A percentile compares a stretch with the other conserved stretches of the same genome.
Conservation (phyloP, 2,329 filamentous ascomycete genomes). For the Epichloe uncinata region DNA sequence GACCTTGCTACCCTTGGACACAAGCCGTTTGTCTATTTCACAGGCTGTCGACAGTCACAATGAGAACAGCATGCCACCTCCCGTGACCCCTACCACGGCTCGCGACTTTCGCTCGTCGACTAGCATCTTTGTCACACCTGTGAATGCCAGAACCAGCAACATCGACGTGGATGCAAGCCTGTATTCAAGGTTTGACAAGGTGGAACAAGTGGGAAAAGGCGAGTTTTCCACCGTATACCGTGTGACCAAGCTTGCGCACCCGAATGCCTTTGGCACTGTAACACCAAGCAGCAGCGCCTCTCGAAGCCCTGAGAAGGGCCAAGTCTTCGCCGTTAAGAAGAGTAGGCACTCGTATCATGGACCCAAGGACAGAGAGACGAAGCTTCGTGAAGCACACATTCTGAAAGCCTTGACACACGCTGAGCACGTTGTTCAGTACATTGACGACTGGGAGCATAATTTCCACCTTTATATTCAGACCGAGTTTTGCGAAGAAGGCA, state of each 20-base stretch:
- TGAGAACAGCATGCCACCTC: slow-evolving; percentile 30
- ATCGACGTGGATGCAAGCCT: slow-evolving; percentile 62
- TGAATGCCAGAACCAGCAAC: slow-evolving; percentile 55
- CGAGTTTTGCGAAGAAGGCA: slow-evolving; percentile 91
- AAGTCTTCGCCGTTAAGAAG: slow-evolving; percentile 89
- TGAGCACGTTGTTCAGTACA: slow-evolving; percentile 74
- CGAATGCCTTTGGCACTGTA: slow-evolving; percentile 26
- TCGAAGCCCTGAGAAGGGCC: slow-evolving; percentile 38
- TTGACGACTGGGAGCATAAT: slow-evolving; percentile 79
- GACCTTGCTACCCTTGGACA: slow-evolving; percentile 59
- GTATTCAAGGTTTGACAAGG: slow-evolving; percentile 63
- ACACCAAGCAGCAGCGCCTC: slow-evolving; percentile 35
- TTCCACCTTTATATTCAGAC: slow-evolving; percentile 91
- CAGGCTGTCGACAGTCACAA: slow-evolving; percentile 31
- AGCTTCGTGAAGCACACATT: slow-evolving; percentile 71
- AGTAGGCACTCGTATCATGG: slow-evolving; percentile 69
- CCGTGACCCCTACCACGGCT: slow-evolving; percentile 68
- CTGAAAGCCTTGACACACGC: slow-evolving; percentile 64
- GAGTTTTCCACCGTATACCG: slow-evolving; percentile 91
- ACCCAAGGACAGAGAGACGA: slow-evolving; percentile 64
- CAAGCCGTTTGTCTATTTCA: slow-evolving; percentile 73
- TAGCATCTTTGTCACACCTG: slow-evolving; percentile 48
- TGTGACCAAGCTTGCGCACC: slow-evolving; percentile 38
- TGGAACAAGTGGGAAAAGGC: slow-evolving; percentile 69
- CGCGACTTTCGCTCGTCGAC: slow-evolving; percentile 38